Evolutionary conservation across 805 yeast genomes (phyloP).

Genomic region (Kazachstania kunashirensis): DNA sequence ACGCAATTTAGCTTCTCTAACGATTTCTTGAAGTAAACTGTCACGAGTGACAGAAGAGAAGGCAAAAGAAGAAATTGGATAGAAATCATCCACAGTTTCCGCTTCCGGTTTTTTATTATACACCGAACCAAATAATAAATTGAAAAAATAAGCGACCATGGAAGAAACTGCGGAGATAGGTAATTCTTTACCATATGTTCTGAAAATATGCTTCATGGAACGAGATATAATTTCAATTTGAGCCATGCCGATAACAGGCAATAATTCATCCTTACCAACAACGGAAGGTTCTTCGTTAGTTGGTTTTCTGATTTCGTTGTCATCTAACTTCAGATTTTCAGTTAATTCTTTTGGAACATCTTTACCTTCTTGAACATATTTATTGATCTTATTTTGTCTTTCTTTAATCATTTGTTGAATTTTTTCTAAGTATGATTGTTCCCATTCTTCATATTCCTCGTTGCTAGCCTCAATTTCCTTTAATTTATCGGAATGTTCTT

Average conservation of each 20-base stretch:
- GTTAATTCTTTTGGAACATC: constrained; percentile 29
- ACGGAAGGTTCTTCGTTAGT: constrained; percentile 29
- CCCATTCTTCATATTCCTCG: constrained; percentile 29
- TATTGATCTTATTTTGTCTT: constrained; percentile 29
- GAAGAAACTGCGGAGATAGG: constrained; percentile 50
- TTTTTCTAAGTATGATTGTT: constrained; percentile 21
- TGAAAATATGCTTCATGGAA: constrained; percentile 64
- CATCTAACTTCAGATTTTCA: constrained; percentile 27
- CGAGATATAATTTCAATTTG: constrained; percentile 67
- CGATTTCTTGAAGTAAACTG: constrained; percentile 36
- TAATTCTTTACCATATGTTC: constrained; percentile 35
- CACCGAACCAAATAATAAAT: constrained; percentile 50
- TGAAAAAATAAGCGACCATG: constrained; percentile 61
- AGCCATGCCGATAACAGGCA: constrained; percentile 40
- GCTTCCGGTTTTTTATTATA: constrained; percentile 36
- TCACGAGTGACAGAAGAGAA: constrained; percentile 40
- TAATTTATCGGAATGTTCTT: constrained; percentile 16
- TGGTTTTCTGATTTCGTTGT: constrained; percentile 27
- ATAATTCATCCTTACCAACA: constrained; percentile 31
- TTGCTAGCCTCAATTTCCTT: constrained; percentile 21
- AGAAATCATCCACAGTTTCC: constrained; percentile 38
- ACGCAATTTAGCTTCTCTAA: constrained; percentile 47
- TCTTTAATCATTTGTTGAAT: constrained; percentile 27
- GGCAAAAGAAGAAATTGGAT: constrained; percentile 32
- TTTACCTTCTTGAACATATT: constrained; percentile 27